A percentile compares a stretch with the other conserved stretches of the same genome.
These are phyloP conservation scores for Nannochloropsis gaditana DNA, from an alignment of 108 stramenopile genomes.

Conservation along the genomic window DNA sequence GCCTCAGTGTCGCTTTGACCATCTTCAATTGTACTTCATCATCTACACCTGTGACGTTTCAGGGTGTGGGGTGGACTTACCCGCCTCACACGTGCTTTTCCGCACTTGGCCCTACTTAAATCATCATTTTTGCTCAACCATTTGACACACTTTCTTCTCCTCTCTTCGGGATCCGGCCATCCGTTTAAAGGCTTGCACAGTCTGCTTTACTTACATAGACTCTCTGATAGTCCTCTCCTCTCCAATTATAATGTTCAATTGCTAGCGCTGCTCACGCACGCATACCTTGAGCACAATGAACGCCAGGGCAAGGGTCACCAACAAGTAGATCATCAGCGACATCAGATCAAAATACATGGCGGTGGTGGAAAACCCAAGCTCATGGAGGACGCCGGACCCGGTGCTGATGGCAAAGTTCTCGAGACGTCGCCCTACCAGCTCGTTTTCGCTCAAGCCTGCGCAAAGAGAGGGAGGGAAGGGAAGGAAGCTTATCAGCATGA, in stretches of 20 bases:
- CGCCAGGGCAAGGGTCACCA: neutral
- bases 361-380: neutral
- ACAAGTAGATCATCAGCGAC: neutral
- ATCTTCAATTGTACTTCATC: no score
- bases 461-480: neutral
- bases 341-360: neutral
- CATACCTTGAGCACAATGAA: neutral
- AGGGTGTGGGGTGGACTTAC: no score
- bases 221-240: no score
- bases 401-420: neutral
- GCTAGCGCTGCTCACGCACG: neutral
- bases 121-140: neutral
- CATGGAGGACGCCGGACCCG: neutral
- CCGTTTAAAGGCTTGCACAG: no score
- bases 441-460: neutral
- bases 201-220: no score
- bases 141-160: neutral
- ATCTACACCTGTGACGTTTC: no score
- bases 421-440: neutral
- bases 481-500: neutral
- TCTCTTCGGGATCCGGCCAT: no score
- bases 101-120: neutral
- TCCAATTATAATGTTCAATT: no score
- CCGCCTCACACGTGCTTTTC: no score
- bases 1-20: no score